Evolutionary conservation across 495 filamentous ascomycete species (phyloP), one percentile per base, ranked within the genome.

Genomic region (Haplographium delicatum): DNA sequence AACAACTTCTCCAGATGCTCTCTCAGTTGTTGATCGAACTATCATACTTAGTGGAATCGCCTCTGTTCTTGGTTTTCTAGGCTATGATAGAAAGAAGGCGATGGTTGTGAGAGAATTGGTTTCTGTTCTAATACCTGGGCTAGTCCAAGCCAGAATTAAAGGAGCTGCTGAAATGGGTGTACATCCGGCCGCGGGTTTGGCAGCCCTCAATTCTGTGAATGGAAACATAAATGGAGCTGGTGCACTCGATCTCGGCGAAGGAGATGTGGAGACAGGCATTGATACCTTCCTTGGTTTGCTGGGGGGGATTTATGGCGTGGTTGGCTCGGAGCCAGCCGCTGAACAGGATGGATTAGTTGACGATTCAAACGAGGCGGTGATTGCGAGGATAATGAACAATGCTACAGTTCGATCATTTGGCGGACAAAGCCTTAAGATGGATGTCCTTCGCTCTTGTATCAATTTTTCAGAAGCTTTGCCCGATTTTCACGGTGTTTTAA

Each of bases 141-240:
- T 98, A 24, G 84, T 95, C n/a, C 87, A 95, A 64, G 94, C 94
- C 13, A 76, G 93, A 31, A 96, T 94, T 47, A 76, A 89, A 47
- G 89, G 90, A 26, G 94, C 93, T 45, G 93, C 94, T 16, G 93
- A 96, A 57, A 84, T 91, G 49, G 93, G 94, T 4, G 85, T 98
- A 37, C 93, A 97, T 66, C 94, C 94, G 38, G 90, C 89, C 22
- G 89, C 93, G 19, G 89, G 86, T 1, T 66, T 94, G 33, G 79
- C 82, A 10, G 82, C 82, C 53, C 66, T 90, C 19, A 74, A 72
- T 41, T 59, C 68, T 18, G 62, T 66, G 2, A 70, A 70, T 34
- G 71, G 69, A 8, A 66, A 66, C 20, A 57, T 58, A 3, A 72
- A 67, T 47, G 74, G 74, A 19, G 68, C 83, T n/a, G 81, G 80